Conservation (phyloP, 352 stramenopile genomes). For the Pilasporangium apinafurcum region DNA sequence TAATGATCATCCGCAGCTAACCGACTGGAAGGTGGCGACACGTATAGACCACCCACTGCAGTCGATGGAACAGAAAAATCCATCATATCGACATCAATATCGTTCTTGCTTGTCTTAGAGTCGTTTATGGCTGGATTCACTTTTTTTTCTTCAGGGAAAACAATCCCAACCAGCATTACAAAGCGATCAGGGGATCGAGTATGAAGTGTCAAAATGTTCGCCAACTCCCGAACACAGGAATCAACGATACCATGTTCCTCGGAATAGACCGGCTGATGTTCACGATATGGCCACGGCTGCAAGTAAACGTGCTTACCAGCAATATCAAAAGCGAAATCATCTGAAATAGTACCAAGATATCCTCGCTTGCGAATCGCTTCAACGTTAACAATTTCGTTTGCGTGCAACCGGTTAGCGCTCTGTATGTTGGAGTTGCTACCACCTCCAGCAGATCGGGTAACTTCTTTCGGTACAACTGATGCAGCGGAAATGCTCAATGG, state of each 20-base stretch:
- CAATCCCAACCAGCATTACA: constrained; percentile 50
- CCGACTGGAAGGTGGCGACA: constrained; percentile 4
- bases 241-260: constrained; percentile 38
- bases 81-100: constrained; percentile 21
- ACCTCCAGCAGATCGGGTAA: constrained; percentile 5
- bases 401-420: constrained; percentile 23
- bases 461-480: constrained; percentile 29
- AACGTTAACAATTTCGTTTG: constrained; percentile 33
- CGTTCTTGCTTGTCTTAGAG: constrained; percentile 1
- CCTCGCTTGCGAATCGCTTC: constrained; percentile 66
- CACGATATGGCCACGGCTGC: constrained; percentile 74
- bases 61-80: constrained; percentile 9
- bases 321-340: constrained; percentile 29
- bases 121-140: neutral
- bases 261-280: constrained; percentile 45
- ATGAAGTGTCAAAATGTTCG: constrained; percentile 34
- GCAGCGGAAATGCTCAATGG: constrained; percentile 7
- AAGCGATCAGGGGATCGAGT: constrained; percentile 40
- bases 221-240: constrained; percentile 50
- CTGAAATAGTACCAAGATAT: constrained; percentile 42
- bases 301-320: constrained; percentile 55
- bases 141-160: constrained; percentile 58
- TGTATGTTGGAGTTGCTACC: constrained; percentile 9
- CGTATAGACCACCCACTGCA: neutral
- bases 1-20: constrained; percentile 53